These are phyloP conservation scores for Filosporella fistucella DNA, from an alignment of 495 filamentous ascomycete species.

Conservation along the genomic window DNA sequence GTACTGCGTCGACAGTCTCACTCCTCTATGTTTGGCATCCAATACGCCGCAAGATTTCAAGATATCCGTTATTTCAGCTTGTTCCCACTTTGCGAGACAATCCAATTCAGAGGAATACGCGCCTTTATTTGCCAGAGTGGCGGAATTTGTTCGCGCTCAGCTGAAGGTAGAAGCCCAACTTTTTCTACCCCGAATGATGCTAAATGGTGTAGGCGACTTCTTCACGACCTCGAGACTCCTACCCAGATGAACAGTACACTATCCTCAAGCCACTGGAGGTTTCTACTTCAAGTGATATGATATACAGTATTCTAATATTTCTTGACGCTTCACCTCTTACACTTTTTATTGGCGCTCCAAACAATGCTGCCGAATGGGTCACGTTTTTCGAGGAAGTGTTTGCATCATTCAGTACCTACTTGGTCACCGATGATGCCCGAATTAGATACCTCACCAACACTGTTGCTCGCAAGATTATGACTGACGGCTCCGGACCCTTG, in stretches of 20 bases:
- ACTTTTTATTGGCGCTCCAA: slow-evolving; percentile 40
- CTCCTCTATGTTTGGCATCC: slow-evolving; percentile 46
- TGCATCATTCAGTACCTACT: slow-evolving; percentile 44
- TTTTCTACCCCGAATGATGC: not conserved
- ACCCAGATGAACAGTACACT: slow-evolving; percentile 18
- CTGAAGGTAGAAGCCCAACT: slow-evolving; percentile 36
- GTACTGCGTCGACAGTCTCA: slow-evolving; percentile 45
- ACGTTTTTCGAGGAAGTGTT: slow-evolving; percentile 44
- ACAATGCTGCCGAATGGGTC: slow-evolving; percentile 29
- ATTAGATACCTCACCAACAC: slow-evolving; percentile 38
- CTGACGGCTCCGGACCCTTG: slow-evolving; percentile 29
- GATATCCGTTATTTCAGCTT: slow-evolving; percentile 53
- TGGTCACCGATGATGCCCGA: slow-evolving; percentile 44
- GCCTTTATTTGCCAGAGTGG: slow-evolving; percentile 45
- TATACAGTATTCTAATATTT: slow-evolving; percentile 48
- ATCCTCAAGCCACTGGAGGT: slow-evolving; percentile 13
- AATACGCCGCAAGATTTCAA: slow-evolving; percentile 55
- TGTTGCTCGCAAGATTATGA: slow-evolving; percentile 43
- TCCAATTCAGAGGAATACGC: slow-evolving; percentile 43
- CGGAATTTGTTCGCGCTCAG: slow-evolving; percentile 49
- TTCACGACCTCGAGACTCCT: slow-evolving; percentile 12
- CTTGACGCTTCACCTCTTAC: slow-evolving; percentile 46
- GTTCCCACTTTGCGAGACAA: slow-evolving; percentile 49
- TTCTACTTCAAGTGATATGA: slow-evolving; percentile 23
- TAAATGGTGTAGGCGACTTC: slow-evolving; percentile 8